Conservation (phyloP, 805 yeast species). For the Candida loeiensis region DNA sequence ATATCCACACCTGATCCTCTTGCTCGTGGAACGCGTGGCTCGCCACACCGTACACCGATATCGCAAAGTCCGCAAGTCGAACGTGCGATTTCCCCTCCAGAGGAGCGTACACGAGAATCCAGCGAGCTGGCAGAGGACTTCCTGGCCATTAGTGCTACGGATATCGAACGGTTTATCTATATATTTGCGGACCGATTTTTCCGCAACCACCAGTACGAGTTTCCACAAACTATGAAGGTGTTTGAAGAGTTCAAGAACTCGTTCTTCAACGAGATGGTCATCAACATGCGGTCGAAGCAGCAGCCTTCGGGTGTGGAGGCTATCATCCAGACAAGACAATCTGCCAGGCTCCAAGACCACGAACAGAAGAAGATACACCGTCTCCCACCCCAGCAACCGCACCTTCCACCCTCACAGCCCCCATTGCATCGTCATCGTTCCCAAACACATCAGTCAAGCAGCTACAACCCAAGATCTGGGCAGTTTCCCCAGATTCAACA, state of each 20-base stretch:
- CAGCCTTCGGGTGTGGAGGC: constrained; percentile 6
- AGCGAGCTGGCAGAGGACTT: not conserved
- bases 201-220: constrained; percentile 37
- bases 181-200: constrained; percentile 42
- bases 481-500: constrained; percentile 7
- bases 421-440: constrained; percentile 5
- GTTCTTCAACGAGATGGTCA: constrained; percentile 39
- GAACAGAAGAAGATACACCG: constrained; percentile 5
- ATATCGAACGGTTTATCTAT: constrained; percentile 39
- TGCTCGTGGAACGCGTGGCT: not conserved
- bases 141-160: constrained; percentile 15
- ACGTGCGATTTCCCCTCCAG: too few species aligned
- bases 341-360: constrained; percentile 7
- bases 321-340: constrained; percentile 6
- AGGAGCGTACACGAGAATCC: too few species aligned
- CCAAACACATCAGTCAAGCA: constrained; percentile 3
- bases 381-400: constrained; percentile 8
- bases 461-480: not conserved
- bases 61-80: constrained; percentile 5
- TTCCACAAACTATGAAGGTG: constrained; percentile 41
- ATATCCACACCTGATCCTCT: not conserved
- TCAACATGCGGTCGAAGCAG: constrained; percentile 19
- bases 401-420: constrained; percentile 1
- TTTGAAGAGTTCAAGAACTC: constrained; percentile 43
- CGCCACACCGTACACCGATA: constrained; percentile 3